A percentile compares a stretch with the other conserved stretches of the same genome.
Conservation (phyloP, 2,329 filamentous ascomycete species). For the Colletotrichum tofieldiae region DNA sequence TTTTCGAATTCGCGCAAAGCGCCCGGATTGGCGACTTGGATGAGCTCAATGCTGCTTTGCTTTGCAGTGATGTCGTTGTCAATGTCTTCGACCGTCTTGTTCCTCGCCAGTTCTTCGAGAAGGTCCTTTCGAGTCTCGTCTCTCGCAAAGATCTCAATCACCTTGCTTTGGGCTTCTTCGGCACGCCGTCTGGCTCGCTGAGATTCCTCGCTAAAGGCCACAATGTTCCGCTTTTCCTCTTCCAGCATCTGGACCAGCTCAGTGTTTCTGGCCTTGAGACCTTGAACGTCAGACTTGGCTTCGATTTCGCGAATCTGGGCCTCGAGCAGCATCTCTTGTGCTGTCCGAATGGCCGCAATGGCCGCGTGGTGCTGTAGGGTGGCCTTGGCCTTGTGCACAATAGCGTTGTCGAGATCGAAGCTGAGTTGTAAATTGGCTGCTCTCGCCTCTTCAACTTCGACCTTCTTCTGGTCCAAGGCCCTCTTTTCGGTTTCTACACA, state of each 20-base stretch:
- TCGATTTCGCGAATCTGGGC: constrained; percentile 82
- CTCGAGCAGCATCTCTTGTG: constrained; percentile 77
- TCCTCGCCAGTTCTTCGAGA: constrained; percentile 61
- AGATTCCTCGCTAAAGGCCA: constrained; percentile 56
- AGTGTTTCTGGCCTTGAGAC: constrained; percentile 76
- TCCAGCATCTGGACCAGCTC: constrained; percentile 70
- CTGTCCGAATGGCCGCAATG: constrained; percentile 73
- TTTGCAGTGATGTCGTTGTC: constrained; percentile 82
- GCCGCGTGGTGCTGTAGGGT: constrained; percentile 69
- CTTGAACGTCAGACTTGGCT: constrained; percentile 83
- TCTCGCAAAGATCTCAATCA: constrained; percentile 57
- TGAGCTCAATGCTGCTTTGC: constrained; percentile 82
- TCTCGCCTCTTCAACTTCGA: constrained; percentile 56
- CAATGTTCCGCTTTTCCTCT: constrained; percentile 59
- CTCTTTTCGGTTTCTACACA: constrained; percentile 49
- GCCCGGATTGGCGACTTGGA: constrained; percentile 82
- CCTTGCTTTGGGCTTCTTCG: constrained; percentile 55
- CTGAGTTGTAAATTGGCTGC: constrained; percentile 66
- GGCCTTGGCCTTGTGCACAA: constrained; percentile 70
- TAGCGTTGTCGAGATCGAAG: constrained; percentile 68
- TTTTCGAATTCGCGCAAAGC: constrained; percentile 85
- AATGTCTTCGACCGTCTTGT: constrained; percentile 74
- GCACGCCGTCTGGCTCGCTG: constrained; percentile 55
- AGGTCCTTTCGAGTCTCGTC: constrained; percentile 57
- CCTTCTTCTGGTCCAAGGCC: constrained; percentile 58